Base-by-base conservation (phyloP, 2,329 filamentous ascomycete genomes). In the Plectosphaerella sp. region DNA sequence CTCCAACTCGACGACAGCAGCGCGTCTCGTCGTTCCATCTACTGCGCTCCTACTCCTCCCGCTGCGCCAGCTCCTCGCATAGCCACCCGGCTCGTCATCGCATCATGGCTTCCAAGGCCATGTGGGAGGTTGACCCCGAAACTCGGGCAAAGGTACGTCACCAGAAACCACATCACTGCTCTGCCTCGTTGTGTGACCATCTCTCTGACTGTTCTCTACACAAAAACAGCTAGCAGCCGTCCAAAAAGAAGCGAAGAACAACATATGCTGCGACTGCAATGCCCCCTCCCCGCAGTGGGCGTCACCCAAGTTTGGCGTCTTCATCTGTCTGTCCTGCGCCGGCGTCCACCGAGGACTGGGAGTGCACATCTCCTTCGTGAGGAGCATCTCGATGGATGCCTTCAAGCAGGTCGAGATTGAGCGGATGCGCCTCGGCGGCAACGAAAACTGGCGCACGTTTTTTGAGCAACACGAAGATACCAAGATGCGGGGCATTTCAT, bases 81-180 rank as follows among this genome's bases (percentile, higher is more conserved):
- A 12, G 28, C 28, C 28, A 33, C 11, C 25, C 28, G 28, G 28
- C 28, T 12, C 28, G 28, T 33, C 11, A 33, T 12, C 48, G 60
- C 60, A 62, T 60, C 52, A 83, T 85, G 82, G 75, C 82, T 60
- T 78, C 83, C 66, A 93, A 92, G 74, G 83, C 80, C 61, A 93
- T 96, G 88, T 99, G 94, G 94, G 94, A 99, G 76, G 91, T 99
- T 60, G 94, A 99, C 72, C 94, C 94, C 47, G 93, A 97, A 78
- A 97, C 93, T 56, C 85, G 91, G 73, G 91, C 88, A 67, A 97
- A 97, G 84, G 92, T 95, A 75, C 62, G 70, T 50, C 24, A 10
- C 28, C 8, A 4, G 8, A 22, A 18, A 18, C 16, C n/a, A 9
- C 45, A 43, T 47, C 41, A 9, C 15, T 16, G 10, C 22, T 18